Conservation (phyloP, 2,329 filamentous ascomycete species). For the Phialocephala sp. region DNA sequence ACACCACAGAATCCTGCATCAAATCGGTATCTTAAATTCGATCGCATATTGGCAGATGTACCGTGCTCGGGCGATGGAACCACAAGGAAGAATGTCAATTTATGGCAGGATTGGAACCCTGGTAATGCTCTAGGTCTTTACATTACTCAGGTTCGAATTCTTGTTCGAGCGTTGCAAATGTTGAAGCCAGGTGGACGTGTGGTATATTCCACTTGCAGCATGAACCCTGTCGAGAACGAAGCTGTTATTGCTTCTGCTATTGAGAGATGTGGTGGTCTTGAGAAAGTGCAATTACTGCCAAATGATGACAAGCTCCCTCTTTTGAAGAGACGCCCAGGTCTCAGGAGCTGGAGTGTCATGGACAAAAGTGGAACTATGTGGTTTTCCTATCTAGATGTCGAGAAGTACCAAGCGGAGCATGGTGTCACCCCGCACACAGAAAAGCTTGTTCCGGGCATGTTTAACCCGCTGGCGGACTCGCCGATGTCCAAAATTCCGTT, state of each 20-base stretch:
- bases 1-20: conserved; percentile 59
- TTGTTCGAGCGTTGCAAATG: conserved; percentile 92
- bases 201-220: conserved; percentile 97
- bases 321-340: conserved; percentile 76
- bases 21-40: conserved; percentile 88
- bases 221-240: conserved; percentile 98
- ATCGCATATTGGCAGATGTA: conserved; percentile 94
- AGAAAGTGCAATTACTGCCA: conserved; percentile 84
- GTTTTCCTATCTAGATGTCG: conserved; percentile 81
- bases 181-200: conserved; percentile 93
- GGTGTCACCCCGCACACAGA: conserved; percentile 66
- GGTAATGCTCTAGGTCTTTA: conserved; percentile 87
- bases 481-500: conserved; percentile 70
- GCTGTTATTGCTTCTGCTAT: conserved; percentile 88
- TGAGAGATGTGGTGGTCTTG: conserved; percentile 82
- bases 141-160: conserved; percentile 83
- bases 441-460: conserved; percentile 81
- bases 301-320: conserved; percentile 78
- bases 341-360: conserved; percentile 89
- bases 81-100: conserved; percentile 85
- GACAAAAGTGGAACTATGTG: conserved; percentile 83
- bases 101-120: conserved; percentile 96
- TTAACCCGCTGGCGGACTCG: conserved; percentile 67
- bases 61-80: conserved; percentile 97
- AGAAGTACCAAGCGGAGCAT: conserved; percentile 66